These are phyloP conservation scores for Kurtzmaniella fragi DNA, from an alignment of 805 yeast genomes.

Conservation along the genomic window DNA sequence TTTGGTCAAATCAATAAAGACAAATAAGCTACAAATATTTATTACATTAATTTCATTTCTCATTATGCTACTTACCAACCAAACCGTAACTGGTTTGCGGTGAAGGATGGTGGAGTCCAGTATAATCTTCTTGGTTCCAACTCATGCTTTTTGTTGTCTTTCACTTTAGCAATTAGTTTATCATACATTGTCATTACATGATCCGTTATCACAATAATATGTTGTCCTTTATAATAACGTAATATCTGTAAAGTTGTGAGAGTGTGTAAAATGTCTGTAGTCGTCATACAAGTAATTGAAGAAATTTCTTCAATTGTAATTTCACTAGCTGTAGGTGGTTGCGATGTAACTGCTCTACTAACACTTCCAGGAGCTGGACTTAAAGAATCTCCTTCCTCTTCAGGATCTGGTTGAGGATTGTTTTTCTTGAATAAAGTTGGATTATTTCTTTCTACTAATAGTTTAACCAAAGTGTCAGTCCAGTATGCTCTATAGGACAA, in stretches of 20 bases:
- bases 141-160: slow-evolving; percentile 68
- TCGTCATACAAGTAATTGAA: slow-evolving; percentile 85
- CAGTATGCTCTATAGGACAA: slow-evolving; percentile 92
- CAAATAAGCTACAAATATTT: not conserved
- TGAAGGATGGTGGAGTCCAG: slow-evolving; percentile 96
- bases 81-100: slow-evolving; percentile 92
- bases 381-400: slow-evolving; percentile 11
- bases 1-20: slow-evolving; percentile 42
- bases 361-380: slow-evolving; percentile 8
- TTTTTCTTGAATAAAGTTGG: slow-evolving; percentile 34
- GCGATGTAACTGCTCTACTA: slow-evolving; percentile 2
- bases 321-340: slow-evolving; percentile 30
- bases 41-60: not conserved
- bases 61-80: slow-evolving; percentile 61
- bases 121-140: slow-evolving; percentile 66
- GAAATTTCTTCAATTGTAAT: slow-evolving; percentile 90
- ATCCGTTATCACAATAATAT: slow-evolving; percentile 79
- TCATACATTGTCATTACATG: slow-evolving; percentile 76
- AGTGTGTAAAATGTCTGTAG: slow-evolving; percentile 91
- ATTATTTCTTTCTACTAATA: slow-evolving; percentile 56
- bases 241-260: slow-evolving; percentile 86
- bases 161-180: slow-evolving; percentile 43
- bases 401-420: slow-evolving; percentile 28
- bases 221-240: slow-evolving; percentile 93
- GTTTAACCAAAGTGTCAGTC: slow-evolving; percentile 81